These are phyloP conservation scores for Boletus fagicola DNA, from an alignment of 768 basidiomycete genomes.

Conservation along the genomic window DNA sequence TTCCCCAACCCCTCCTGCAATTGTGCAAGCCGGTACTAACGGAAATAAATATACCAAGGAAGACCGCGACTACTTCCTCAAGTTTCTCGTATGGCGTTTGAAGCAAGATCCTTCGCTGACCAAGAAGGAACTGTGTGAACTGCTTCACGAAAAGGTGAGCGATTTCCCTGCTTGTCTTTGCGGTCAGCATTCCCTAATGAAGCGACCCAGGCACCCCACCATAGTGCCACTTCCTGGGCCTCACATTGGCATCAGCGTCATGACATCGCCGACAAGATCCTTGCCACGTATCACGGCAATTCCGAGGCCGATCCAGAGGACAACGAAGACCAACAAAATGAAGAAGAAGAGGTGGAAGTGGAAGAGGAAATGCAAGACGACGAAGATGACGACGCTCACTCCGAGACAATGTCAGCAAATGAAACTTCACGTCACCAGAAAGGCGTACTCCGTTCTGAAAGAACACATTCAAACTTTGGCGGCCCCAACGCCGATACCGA, in stretches of 20 bases:
- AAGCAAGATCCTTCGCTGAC: constrained; percentile 51
- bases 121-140: constrained; percentile 52
- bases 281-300: constrained; percentile 35
- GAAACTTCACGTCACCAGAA: constrained; percentile 15
- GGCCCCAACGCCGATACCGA: constrained; percentile 25
- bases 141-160: constrained; percentile 54
- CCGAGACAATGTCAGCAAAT: constrained; percentile 23
- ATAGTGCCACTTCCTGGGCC: constrained; percentile 59
- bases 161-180: neutral
- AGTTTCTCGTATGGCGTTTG: constrained; percentile 62
- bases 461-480: constrained; percentile 18
- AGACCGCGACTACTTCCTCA: constrained; percentile 65
- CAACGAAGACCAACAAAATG: constrained; percentile 39
- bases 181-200: constrained; percentile 6
- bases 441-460: constrained; percentile 23
- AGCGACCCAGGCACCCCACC: constrained; percentile 58
- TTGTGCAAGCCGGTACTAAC: constrained; percentile 42
- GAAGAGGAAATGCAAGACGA: constrained; percentile 25
- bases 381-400: constrained; percentile 22
- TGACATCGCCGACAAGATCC: constrained; percentile 64
- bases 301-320: constrained; percentile 35
- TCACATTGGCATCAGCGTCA: constrained; percentile 67
- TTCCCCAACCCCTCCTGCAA: constrained; percentile 65
- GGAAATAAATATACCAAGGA: constrained; percentile 66
- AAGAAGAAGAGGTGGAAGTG: constrained; percentile 30